A percentile compares a stretch with the other conserved stretches of the same genome.
Conservation (phyloP, 2,329 filamentous ascomycete genomes). For the Hymenoscyphus occultus region DNA sequence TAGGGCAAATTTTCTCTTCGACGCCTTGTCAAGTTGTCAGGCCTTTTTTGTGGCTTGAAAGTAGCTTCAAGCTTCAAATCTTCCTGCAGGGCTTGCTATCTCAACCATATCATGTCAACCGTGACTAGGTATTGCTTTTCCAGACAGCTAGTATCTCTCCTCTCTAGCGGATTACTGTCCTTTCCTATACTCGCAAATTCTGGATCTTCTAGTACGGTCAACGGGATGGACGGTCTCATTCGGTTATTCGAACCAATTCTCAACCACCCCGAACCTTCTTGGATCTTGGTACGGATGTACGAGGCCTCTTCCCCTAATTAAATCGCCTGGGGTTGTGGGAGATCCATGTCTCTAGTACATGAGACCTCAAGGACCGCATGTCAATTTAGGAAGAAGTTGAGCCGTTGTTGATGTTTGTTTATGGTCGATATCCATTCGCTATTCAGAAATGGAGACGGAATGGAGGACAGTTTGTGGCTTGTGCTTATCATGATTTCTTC, state of each 20-base stretch:
- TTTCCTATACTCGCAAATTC: background rate
- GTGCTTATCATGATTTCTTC: conserved; percentile 21
- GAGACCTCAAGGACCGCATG: conserved; percentile 11
- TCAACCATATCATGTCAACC: conserved; percentile 7
- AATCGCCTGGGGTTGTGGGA: conserved; percentile 16
- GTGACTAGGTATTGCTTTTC: background rate
- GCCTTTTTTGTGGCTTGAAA: background rate
- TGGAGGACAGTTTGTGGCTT: conserved; percentile 28
- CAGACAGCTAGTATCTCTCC: background rate
- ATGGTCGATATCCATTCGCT: conserved; percentile 3
- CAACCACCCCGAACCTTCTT: conserved; percentile 8
- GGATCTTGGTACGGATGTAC: conserved; percentile 33
- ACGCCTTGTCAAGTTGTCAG: background rate
- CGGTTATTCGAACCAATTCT: conserved; percentile 10
- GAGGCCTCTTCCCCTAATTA: conserved; percentile 29
- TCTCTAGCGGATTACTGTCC: background rate
- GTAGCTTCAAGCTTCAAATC: background rate
- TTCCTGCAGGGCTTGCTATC: background rate
- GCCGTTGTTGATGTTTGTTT: background rate
- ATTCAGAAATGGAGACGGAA: conserved; percentile 8
- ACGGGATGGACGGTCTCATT: conserved; percentile 17
- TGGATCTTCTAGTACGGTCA: background rate
- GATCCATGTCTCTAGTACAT: conserved; percentile 25
- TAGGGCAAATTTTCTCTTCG: background rate
- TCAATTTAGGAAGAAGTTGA: conserved; percentile 6